Evolutionary conservation across 176 grass and related monocot species (phyloP), one percentile per base, ranked within the genome.

Genomic region (sorghum (Sorghum bicolor)): DNA sequence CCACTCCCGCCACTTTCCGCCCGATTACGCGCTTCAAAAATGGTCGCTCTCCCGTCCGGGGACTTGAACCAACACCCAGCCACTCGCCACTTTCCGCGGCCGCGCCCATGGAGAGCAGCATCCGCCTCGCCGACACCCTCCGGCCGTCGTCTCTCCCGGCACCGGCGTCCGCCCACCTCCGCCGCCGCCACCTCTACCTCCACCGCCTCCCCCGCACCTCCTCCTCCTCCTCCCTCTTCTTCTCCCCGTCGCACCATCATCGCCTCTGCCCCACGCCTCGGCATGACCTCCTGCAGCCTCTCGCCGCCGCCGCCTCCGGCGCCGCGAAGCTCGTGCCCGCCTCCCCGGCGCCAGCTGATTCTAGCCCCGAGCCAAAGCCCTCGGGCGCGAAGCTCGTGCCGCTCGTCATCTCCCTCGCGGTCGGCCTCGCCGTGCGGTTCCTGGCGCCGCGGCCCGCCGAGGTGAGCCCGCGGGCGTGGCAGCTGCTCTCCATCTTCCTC

Each of bases 401-500:
- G 5, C 78, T 94, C 38, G 6, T 86, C 64, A 39, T 92, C 71
- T 97, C 95, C 36, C 58, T 94, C 25, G 88, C 83, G 10, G 83
- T 91, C 36, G 95, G 95, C 53, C 90, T 97, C 10, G 88, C 84
- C 6, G 84, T 94, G 76, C 81, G 84, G 43, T 92, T 94, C 89
- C 83, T 97, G 34, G 77, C 72, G 33, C 90, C 90, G 36, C 88
- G 67, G 74, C 92, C 92, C 0, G 25, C 67, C 13, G 92, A 88
- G 74, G 88, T 97, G 60, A 88, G 78, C 50, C 80, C 26, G 5
- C 92, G 94, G 74, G 92, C 92, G 26, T 97, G 94, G 94, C 92
- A 97, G 84, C 89, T 97, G 38, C 94, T 97, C 61, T 86, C 94
- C 41, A 92, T 97, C 78, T 97, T 97, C 84, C 80, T 94, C 8